Percentiles rank a stretch among this genome's conserved stretches.
phyloP scores from a whole-genome alignment of 495 filamentous ascomycete species.

The Stereocaulon alpinum region DNA sequence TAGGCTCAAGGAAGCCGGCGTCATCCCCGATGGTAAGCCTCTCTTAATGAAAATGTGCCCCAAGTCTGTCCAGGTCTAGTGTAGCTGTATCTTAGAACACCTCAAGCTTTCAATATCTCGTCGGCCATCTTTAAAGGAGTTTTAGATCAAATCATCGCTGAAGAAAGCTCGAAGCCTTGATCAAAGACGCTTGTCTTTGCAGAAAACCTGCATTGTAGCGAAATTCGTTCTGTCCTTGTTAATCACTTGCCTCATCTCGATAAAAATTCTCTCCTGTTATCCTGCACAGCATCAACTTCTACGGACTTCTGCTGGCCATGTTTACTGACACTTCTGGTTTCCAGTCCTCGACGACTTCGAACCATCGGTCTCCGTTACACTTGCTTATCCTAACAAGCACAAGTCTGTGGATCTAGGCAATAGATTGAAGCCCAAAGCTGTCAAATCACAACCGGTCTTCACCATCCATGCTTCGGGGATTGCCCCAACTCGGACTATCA shows the following conservation, averaged over 20 bases:
- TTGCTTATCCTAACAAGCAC: slow-evolving; percentile 39
- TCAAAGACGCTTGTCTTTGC: too few relatives aligned
- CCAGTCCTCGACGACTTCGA: slow-evolving; percentile 56
- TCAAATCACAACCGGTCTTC: slow-evolving; percentile 42
- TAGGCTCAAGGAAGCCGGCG: slow-evolving; percentile 4
- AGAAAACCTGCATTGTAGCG: too few relatives aligned
- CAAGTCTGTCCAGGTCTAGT: too few relatives aligned
- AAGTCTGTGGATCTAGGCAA: slow-evolving; percentile 49
- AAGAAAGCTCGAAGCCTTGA: too few relatives aligned
- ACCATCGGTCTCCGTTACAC: slow-evolving; percentile 41
- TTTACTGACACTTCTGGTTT: not conserved
- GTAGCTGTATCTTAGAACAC: not conserved
- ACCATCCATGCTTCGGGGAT: slow-evolving; percentile 22
- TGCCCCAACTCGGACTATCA: slow-evolving; percentile 13
- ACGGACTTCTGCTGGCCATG: too few relatives aligned
- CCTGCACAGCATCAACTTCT: too few relatives aligned
- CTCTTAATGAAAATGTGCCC: not conserved
- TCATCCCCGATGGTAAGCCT: slow-evolving; percentile 10
- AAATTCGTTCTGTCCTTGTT: too few relatives aligned
- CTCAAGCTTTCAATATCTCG: too few relatives aligned
- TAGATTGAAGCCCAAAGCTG: slow-evolving; percentile 40
- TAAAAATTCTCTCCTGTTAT: too few relatives aligned
- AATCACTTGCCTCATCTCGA: too few relatives aligned
- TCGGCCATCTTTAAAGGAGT: too few relatives aligned
- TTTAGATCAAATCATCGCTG: too few relatives aligned